Conservation (phyloP, 2,329 filamentous ascomycete genomes). For the Aspergillus niger region DNA sequence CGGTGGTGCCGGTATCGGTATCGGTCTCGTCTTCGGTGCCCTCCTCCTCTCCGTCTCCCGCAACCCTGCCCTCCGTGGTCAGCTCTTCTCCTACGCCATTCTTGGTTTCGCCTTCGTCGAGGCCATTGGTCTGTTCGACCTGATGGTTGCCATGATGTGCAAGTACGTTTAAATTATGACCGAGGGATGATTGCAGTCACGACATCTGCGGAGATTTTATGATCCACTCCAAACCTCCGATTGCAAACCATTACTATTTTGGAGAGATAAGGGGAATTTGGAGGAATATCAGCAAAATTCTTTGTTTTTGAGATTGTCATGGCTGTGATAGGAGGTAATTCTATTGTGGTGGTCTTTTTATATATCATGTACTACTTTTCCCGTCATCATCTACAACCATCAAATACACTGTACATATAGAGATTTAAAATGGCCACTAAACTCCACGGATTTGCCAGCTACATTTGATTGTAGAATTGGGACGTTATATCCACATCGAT, state of each 20-base stretch:
- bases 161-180: slow-evolving; percentile 65
- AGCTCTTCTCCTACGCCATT: slow-evolving; percentile 96
- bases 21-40: slow-evolving; percentile 89
- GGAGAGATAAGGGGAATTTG: neutral
- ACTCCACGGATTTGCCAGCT: slow-evolving; percentile 6
- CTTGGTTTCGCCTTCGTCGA: slow-evolving; percentile 94
- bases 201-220: slow-evolving; percentile 3
- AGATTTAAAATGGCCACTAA: slow-evolving; percentile 32
- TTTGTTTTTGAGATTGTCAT: slow-evolving; percentile 5
- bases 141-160: slow-evolving; percentile 93
- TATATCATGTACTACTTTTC: slow-evolving; percentile 34
- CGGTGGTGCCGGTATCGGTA: slow-evolving; percentile 70
- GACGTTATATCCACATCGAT: no score
- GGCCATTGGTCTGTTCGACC: slow-evolving; percentile 75
- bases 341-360: slow-evolving; percentile 31
- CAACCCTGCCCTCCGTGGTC: slow-evolving; percentile 91
- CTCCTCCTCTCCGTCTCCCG: slow-evolving; percentile 87
- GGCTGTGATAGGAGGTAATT: slow-evolving; percentile 20
- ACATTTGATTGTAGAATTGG: neutral
- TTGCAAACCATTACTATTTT: neutral
- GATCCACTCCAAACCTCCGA: neutral
- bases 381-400: slow-evolving; percentile 25
- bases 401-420: slow-evolving; percentile 35
- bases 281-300: slow-evolving; percentile 4
- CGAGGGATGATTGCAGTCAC: slow-evolving; percentile 2